Evolutionary conservation across 116 monocot genomes (phyloP).

Genomic region (Phalaenopsis hybrid): DNA sequence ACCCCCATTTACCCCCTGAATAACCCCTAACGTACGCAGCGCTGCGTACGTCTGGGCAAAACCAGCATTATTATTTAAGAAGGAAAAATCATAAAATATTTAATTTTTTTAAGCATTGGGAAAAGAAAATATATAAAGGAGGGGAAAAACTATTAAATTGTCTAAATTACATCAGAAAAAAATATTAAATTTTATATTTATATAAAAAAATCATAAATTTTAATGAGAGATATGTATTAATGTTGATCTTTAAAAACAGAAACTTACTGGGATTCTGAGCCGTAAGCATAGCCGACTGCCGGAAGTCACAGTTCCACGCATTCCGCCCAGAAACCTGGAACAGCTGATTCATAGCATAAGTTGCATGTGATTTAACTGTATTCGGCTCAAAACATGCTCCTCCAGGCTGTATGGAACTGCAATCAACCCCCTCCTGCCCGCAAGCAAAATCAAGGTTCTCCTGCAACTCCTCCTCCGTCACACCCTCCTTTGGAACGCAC

Average conservation of each 20-base stretch:
- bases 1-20: too few species aligned
- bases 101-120: too few species aligned
- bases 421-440: slow-evolving; percentile 35
- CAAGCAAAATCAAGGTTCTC: slow-evolving; percentile 56
- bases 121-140: too few species aligned
- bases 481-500: slow-evolving; percentile 53
- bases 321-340: slow-evolving; percentile 41
- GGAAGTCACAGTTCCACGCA: slow-evolving; percentile 56
- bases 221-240: neutral
- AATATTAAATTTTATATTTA: too few species aligned
- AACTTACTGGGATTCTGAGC: slow-evolving; percentile 46
- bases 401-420: slow-evolving; percentile 42
- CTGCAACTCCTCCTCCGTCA: slow-evolving; percentile 41
- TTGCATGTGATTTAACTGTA: slow-evolving; percentile 50
- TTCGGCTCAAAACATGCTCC: slow-evolving; percentile 51
- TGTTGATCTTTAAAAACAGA: too few species aligned
- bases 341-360: slow-evolving; percentile 62
- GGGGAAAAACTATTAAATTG: too few species aligned
- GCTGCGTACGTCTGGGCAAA: too few species aligned
- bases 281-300: slow-evolving; percentile 39
- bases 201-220: too few species aligned
- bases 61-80: too few species aligned
- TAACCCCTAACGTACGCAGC: too few species aligned
- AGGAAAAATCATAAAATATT: too few species aligned
- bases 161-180: too few species aligned